These are phyloP conservation scores for Phaeophleospora eucalypticola DNA, from an alignment of 2,329 filamentous ascomycete species.

Conservation along the genomic window DNA sequence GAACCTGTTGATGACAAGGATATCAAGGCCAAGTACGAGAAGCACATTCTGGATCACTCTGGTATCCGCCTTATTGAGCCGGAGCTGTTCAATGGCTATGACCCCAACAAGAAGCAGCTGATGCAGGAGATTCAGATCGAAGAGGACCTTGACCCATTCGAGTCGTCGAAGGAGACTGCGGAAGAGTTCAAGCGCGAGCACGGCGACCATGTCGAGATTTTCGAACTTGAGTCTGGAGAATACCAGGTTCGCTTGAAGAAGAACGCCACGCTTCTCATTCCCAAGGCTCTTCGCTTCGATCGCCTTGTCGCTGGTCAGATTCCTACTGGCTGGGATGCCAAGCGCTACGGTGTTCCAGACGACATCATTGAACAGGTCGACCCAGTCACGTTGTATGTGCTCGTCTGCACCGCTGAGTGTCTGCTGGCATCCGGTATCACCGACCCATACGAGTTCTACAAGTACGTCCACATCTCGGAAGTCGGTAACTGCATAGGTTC, in stretches of 20 bases:
- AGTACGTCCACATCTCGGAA: constrained; percentile 97
- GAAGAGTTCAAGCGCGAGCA: constrained; percentile 97
- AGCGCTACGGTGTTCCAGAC: constrained; percentile 91
- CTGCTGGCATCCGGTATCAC: constrained; percentile 92
- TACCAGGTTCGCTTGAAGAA: constrained; percentile 94
- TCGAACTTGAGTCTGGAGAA: constrained; percentile 89
- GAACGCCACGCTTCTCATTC: constrained; percentile 89
- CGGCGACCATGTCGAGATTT: constrained; percentile 95
- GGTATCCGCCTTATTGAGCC: constrained; percentile 98
- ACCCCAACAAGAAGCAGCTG: constrained; percentile 97
- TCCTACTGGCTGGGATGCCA: constrained; percentile 94
- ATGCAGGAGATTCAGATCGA: constrained; percentile 97
- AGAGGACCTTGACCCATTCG: constrained; percentile 94
- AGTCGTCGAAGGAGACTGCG: constrained; percentile 93
- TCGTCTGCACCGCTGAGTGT: constrained; percentile 89
- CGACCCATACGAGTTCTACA: constrained; percentile 99
- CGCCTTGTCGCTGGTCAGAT: constrained; percentile 96
- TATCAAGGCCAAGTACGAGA: constrained; percentile 95
- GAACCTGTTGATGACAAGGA: constrained; percentile 98
- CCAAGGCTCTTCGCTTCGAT: constrained; percentile 95
- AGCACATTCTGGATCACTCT: constrained; percentile 89
- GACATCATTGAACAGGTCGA: constrained; percentile 98
- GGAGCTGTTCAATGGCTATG: constrained; percentile 93
- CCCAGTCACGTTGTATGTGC: constrained; percentile 89
- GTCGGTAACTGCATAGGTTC: constrained; percentile 98